Conservation (phyloP, 495 filamentous ascomycete genomes). For the Trichodelitschia bisporula region DNA sequence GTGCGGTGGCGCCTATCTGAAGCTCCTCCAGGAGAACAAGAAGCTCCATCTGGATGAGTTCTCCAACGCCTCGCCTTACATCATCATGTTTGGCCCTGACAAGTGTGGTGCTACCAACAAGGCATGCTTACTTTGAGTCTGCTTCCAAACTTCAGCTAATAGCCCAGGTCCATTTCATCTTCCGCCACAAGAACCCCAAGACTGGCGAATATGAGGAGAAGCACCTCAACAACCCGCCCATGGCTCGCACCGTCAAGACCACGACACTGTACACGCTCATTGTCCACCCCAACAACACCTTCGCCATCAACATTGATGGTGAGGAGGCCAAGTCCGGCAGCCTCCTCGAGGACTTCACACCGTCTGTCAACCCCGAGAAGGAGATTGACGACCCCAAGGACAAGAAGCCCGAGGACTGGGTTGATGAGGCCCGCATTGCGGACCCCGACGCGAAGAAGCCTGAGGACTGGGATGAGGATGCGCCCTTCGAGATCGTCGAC, state of each 20-base stretch:
- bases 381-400: constrained; percentile 97
- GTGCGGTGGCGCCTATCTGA: constrained; percentile 97
- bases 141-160: no score
- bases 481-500: constrained; percentile 83
- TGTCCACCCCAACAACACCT: constrained; percentile 87
- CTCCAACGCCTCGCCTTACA: constrained; percentile 88
- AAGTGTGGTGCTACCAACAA: constrained; percentile 99
- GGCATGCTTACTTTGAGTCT: no score
- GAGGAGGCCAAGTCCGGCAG: constrained; percentile 64
- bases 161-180: constrained; percentile 90
- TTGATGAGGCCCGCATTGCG: constrained; percentile 70
- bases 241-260: constrained; percentile 70
- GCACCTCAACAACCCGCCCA: constrained; percentile 67
- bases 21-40: constrained; percentile 96
- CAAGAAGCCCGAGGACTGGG: constrained; percentile 86
- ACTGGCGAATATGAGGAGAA: constrained; percentile 99
- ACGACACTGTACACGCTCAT: constrained; percentile 89
- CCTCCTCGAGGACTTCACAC: constrained; percentile 84
- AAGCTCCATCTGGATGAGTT: constrained; percentile 93
- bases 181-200: constrained; percentile 99
- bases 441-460: constrained; percentile 93
- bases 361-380: constrained; percentile 77
- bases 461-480: constrained; percentile 97
- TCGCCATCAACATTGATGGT: constrained; percentile 73
- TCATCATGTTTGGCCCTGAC: constrained; percentile 99